Conservation (phyloP, 2,329 filamentous ascomycete genomes). For the Diplodia scrobiculata region DNA sequence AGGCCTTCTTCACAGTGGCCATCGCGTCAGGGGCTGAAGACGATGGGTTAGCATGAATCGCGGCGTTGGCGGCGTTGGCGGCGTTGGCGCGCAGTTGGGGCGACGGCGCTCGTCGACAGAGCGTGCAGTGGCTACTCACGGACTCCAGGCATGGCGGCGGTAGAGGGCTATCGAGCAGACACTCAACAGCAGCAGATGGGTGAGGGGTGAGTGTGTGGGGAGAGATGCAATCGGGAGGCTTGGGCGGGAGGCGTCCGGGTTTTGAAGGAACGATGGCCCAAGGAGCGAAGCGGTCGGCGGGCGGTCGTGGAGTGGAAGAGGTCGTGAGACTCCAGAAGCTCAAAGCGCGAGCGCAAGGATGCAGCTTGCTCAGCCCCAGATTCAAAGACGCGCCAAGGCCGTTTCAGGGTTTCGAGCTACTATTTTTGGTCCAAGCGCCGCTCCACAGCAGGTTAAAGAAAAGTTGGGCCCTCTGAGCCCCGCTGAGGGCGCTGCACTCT, state of each 20-base stretch:
- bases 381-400: constrained; percentile 17
- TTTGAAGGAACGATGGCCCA: constrained; percentile 27
- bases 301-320: constrained; percentile 28
- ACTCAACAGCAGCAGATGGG: constrained; percentile 6
- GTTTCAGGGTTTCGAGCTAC: constrained; percentile 27
- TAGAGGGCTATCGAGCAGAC: constrained; percentile 9
- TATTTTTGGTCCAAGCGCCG: constrained; percentile 29
- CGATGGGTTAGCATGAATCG: constrained; percentile 6
- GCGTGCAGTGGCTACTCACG: constrained; percentile 39
- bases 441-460: not conserved
- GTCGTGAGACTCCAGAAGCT: constrained; percentile 29
- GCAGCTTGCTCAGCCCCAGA: constrained; percentile 30
- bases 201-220: not conserved
- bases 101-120: not conserved
- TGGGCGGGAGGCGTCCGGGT: constrained; percentile 24
- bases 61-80: not conserved
- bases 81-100: not conserved
- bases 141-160: constrained; percentile 44
- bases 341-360: constrained; percentile 27
- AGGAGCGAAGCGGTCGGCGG: constrained; percentile 28
- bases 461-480: too few species aligned
- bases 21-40: constrained; percentile 42
- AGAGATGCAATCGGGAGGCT: constrained; percentile 14
- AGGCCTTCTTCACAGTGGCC: constrained; percentile 43
- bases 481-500: too few species aligned